Base-by-base conservation (phyloP, 805 yeast species). In the Cyberlindnera veronae region DNA sequence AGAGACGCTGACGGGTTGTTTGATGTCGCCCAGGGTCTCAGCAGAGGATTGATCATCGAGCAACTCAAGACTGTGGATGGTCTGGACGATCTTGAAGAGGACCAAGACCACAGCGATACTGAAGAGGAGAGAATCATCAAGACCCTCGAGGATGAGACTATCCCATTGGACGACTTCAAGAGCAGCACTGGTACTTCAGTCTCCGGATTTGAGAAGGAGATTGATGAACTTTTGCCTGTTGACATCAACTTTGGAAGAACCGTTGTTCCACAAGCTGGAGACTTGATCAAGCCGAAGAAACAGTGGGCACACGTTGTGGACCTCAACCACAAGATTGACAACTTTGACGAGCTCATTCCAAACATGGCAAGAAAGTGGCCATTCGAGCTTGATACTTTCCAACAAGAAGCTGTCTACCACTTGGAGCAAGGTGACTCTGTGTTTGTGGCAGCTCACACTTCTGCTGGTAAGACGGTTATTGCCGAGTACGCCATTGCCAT, bases 401-500 rank as follows among this genome's bases (percentile, higher is more conserved):
- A 93, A 60, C 89, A 93, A 57, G 98, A 93, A 64, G 99, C 99
- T 0, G 84, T 93, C 0, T 93, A 85, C 57, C 98, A 90, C 62
- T 69, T 93, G 45, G 99, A 93, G 57, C 96, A 89, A 62, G 98
- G 98, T 28, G 99, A 93, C 57, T 91, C 98, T 7, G 99, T 93
- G 4, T 93, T 93, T 64, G 96, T 93, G 3, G 98, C 98, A 4
- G 99, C 99, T 0, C 99, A 91, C 62, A 91, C 99, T 0, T 91
- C 98, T 3, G 99, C 99, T 0, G 99, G 99, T 64, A 91, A 91
- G 58, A 91, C 99, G 0, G 99, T 91, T 4, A 96, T 93, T 19
- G 99, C 99, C 0, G 99, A 91, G 60, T 91, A 91, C 59, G 98
- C 98, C 4, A 93, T 91, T 61, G 96, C 98, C 3, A 83, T 91